A percentile compares a stretch with the other conserved stretches of the same genome.
phyloP scores from a whole-genome alignment of 2,329 filamentous ascomycete genomes.

The Exophiala calicioides region DNA sequence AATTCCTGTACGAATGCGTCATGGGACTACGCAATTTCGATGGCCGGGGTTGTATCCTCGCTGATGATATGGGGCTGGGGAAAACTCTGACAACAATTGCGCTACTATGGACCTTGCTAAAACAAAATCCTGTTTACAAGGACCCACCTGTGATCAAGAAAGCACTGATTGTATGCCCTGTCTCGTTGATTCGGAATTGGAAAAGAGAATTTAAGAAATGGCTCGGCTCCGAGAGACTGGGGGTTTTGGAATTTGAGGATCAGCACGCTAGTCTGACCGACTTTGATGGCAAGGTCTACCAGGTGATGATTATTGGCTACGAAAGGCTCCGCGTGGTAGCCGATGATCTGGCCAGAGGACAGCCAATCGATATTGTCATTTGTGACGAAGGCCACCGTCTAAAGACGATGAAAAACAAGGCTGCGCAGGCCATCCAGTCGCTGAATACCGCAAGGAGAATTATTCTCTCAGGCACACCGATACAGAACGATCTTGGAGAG shows the following conservation, averaged over 20 bases:
- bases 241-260: conserved; percentile 66
- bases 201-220: conserved; percentile 72
- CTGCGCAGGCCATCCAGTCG: conserved; percentile 64
- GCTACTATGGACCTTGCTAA: conserved; percentile 69
- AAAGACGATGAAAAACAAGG: conserved; percentile 70
- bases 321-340: conserved; percentile 68
- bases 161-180: conserved; percentile 71
- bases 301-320: conserved; percentile 72
- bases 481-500: conserved; percentile 68
- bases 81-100: conserved; percentile 74
- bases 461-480: conserved; percentile 66
- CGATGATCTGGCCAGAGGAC: conserved; percentile 63
- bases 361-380: conserved; percentile 68
- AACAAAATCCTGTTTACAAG: conserved; percentile 65
- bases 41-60: conserved; percentile 69
- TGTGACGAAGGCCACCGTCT: conserved; percentile 70
- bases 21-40: conserved; percentile 69
- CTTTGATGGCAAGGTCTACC: conserved; percentile 70
- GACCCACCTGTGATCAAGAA: conserved; percentile 65
- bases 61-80: conserved; percentile 74
- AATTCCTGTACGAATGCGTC: conserved; percentile 73
- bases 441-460: conserved; percentile 62
- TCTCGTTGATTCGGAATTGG: conserved; percentile 73
- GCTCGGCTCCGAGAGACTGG: conserved; percentile 69
- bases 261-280: conserved; percentile 63